These are phyloP conservation scores for Balakata baccata DNA, from an alignment of 345 rosid species.

Conservation along the genomic window DNA sequence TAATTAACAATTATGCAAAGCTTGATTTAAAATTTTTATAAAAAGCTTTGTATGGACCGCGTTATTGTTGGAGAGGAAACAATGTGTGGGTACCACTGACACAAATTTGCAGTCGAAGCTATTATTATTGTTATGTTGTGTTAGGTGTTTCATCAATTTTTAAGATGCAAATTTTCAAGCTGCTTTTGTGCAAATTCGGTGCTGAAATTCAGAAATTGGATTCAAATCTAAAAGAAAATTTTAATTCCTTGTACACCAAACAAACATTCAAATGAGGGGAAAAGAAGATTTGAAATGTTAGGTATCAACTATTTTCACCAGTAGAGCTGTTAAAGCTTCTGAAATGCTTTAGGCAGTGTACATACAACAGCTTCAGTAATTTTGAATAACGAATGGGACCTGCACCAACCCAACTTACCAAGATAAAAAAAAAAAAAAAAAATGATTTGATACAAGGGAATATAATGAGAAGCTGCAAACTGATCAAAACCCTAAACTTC, in stretches of 20 bases:
- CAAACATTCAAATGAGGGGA: slow-evolving; percentile 62
- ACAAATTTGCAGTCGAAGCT: not conserved
- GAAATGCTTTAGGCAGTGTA: slow-evolving; percentile 23
- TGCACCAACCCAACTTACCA: slow-evolving; percentile 23
- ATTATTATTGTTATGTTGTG: not conserved
- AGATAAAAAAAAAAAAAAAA: slow-evolving; percentile 50
- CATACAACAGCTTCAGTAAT: slow-evolving; percentile 39
- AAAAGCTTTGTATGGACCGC: not conserved
- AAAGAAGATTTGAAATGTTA: not conserved
- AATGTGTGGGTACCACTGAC: not conserved
- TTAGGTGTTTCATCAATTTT: not conserved
- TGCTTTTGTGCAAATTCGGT: no score
- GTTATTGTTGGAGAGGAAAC: not conserved
- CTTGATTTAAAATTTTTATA: not conserved
- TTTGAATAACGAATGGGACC: slow-evolving; percentile 36
- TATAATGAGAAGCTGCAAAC: slow-evolving; percentile 19
- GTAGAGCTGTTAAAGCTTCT: slow-evolving; percentile 22
- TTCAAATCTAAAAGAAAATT: slow-evolving; percentile 45
- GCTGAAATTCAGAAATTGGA: slow-evolving; percentile 36
- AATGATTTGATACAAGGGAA: slow-evolving; percentile 22
- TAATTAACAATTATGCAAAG: no score
- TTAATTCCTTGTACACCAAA: not conserved
- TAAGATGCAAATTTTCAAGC: not conserved
- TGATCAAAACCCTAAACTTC: slow-evolving; percentile 30
- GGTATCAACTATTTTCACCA: slow-evolving; percentile 29